phyloP scores from a whole-genome alignment of 2,329 filamentous ascomycete genomes.

The Pyricularia grisea region DNA sequence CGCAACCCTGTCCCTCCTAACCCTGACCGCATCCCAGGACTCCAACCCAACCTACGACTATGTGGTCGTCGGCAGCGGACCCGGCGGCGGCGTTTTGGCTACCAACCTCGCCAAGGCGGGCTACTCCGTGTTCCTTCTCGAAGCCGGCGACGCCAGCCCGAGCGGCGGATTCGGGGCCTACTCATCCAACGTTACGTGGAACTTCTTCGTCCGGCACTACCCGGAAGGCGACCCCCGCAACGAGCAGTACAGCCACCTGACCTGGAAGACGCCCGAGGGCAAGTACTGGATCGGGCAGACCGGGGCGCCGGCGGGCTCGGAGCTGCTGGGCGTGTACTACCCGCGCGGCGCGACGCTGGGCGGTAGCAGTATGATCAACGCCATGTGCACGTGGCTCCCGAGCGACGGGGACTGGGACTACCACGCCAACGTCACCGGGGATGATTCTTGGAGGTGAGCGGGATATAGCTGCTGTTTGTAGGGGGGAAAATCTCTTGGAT shows the following conservation, averaged over 20 bases:
- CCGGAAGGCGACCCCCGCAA: constrained; percentile 31
- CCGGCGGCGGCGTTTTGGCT: constrained; percentile 40
- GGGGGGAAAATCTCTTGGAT: too few species aligned
- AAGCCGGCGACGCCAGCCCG: constrained; percentile 42
- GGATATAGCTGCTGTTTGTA: neutral
- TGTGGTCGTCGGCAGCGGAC: constrained; percentile 42
- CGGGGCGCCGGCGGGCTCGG: constrained; percentile 18
- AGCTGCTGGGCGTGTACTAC: constrained; percentile 21
- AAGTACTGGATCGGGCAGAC: constrained; percentile 18
- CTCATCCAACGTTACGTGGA: constrained; percentile 39
- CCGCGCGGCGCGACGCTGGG: constrained; percentile 21
- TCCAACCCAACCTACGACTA: constrained; percentile 34
- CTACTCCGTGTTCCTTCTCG: constrained; percentile 42
- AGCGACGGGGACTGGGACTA: constrained; percentile 18
- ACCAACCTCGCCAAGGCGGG: constrained; percentile 41
- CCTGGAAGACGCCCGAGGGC: constrained; percentile 18
- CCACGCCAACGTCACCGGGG: constrained; percentile 17
- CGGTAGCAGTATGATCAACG: constrained; percentile 20
- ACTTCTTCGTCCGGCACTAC: constrained; percentile 48
- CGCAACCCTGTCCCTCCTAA: neutral
- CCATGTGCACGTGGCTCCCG: constrained; percentile 18
- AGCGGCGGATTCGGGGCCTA: constrained; percentile 34
- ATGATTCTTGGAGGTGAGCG: constrained; percentile 15
- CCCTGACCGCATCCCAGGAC: neutral
- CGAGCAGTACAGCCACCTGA: constrained; percentile 35